These are phyloP conservation scores for Cordyceps cateniannulata DNA, from an alignment of 2,329 filamentous ascomycete genomes.

Conservation along the genomic window DNA sequence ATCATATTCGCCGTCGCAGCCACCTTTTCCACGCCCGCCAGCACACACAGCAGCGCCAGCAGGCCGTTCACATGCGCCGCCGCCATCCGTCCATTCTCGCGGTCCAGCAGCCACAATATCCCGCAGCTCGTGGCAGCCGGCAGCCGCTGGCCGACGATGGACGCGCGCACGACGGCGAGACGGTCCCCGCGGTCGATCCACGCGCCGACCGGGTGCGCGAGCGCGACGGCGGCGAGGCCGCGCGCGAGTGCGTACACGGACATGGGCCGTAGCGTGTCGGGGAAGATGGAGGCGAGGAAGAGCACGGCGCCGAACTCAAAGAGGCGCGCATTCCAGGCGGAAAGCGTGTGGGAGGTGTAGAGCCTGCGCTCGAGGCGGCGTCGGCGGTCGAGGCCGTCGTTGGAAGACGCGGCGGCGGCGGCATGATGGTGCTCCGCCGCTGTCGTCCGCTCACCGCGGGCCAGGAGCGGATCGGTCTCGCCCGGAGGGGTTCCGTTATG, in stretches of 20 bases:
- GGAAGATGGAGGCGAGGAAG: conserved; percentile 50
- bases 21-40: conserved; percentile 19
- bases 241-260: conserved; percentile 64
- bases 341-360: conserved; percentile 55
- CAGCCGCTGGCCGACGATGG: conserved; percentile 33
- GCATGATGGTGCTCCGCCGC: neutral
- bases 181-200: conserved; percentile 52
- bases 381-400: neutral
- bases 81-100: neutral
- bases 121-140: conserved; percentile 42
- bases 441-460: neutral
- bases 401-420: neutral
- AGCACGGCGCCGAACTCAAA: conserved; percentile 59
- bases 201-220: conserved; percentile 52
- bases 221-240: conserved; percentile 47
- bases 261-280: conserved; percentile 55
- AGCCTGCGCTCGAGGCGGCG: conserved; percentile 25
- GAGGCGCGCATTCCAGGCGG: conserved; percentile 57
- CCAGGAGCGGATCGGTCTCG: neutral
- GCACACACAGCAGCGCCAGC: conserved; percentile 25
- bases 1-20: conserved; percentile 1
- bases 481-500: neutral
- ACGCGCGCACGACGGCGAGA: conserved; percentile 42
- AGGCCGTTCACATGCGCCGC: neutral
- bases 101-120: conserved; percentile 33